These are phyloP conservation scores for Globisporangium camurandrum DNA, from an alignment of 352 stramenopile species.

Conservation along the genomic window DNA sequence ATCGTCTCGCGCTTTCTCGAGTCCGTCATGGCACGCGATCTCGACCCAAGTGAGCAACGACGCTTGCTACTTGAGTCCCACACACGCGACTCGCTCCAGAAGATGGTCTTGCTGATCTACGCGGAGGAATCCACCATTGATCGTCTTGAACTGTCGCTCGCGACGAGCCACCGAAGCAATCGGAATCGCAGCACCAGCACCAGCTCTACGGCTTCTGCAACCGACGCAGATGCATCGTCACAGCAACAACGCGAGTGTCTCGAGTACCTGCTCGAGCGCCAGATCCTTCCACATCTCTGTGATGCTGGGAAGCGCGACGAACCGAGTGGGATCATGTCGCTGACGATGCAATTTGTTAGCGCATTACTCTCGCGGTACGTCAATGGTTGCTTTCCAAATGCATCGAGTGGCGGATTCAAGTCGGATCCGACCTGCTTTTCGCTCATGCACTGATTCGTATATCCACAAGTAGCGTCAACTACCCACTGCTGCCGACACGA, in stretches of 20 bases:
- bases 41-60: slow-evolving; percentile 66
- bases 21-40: slow-evolving; percentile 49
- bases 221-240: slow-evolving; percentile 16
- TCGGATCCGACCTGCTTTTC: too few relatives aligned
- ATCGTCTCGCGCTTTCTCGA: slow-evolving; percentile 75
- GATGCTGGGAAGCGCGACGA: slow-evolving; percentile 62
- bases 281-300: slow-evolving; percentile 76
- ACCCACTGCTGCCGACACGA: slow-evolving; percentile 71
- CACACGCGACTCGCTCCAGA: slow-evolving; percentile 76
- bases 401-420: too few relatives aligned
- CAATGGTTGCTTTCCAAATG: too few relatives aligned
- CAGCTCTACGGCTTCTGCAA: slow-evolving; percentile 13
- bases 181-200: background rate
- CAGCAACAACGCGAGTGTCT: slow-evolving; percentile 55
- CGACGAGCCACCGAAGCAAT: slow-evolving; percentile 11
- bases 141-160: slow-evolving; percentile 49
- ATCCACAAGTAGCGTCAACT: slow-evolving; percentile 46
- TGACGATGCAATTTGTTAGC: slow-evolving; percentile 76
- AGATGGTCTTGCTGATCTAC: slow-evolving; percentile 83
- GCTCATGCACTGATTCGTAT: too few relatives aligned
- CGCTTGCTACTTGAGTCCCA: slow-evolving; percentile 69
- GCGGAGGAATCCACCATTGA: slow-evolving; percentile 76
- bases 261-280: slow-evolving; percentile 79
- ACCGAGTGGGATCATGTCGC: slow-evolving; percentile 78
- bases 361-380: too few relatives aligned